Percentiles rank a stretch among this genome's conserved stretches.
Evolutionary conservation across 768 basidiomycete genomes (phyloP).

Genomic region (Lyophyllum decastes): DNA sequence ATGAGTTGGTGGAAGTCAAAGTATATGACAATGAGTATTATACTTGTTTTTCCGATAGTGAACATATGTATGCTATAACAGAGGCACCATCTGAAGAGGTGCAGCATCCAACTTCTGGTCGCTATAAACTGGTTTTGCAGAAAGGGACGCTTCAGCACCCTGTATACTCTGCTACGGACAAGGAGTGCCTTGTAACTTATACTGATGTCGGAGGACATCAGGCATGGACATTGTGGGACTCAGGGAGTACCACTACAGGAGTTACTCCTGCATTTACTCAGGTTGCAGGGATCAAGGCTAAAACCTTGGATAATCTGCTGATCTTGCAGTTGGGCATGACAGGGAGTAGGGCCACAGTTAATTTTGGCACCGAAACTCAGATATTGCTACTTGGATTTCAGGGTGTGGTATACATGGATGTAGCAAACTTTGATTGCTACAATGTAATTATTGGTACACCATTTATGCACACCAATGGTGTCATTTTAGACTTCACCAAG

Average conservation of each 20-base stretch:
- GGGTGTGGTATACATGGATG: slow-evolving; percentile 24
- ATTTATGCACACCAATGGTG: slow-evolving; percentile 27
- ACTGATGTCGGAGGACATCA: not conserved
- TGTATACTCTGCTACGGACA: not conserved
- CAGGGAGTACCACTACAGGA: slow-evolving; percentile 22
- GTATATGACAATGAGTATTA: slow-evolving; percentile 1
- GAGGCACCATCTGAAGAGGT: not conserved
- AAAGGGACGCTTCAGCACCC: not conserved
- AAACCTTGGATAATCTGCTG: slow-evolving; percentile 12
- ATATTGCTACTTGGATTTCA: slow-evolving; percentile 14
- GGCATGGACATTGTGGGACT: slow-evolving; percentile 17
- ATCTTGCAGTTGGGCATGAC: slow-evolving; percentile 33
- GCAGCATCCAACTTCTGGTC: not conserved
- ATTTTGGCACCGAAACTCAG: slow-evolving; percentile 22
- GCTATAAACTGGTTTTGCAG: not conserved
- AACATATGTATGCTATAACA: not conserved
- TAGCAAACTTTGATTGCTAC: slow-evolving; percentile 37
- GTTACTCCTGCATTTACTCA: slow-evolving; percentile 19
- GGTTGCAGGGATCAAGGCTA: slow-evolving; percentile 9
- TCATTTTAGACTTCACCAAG: slow-evolving; percentile 23
- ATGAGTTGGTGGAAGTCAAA: not conserved
- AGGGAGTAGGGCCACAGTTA: slow-evolving; percentile 29
- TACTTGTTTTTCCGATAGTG: not conserved
- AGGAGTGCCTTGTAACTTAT: not conserved
- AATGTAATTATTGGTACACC: slow-evolving; percentile 36